phyloP scores from a whole-genome alignment of 2,329 filamentous ascomycete species.

The Stachybotrys chartarum region DNA sequence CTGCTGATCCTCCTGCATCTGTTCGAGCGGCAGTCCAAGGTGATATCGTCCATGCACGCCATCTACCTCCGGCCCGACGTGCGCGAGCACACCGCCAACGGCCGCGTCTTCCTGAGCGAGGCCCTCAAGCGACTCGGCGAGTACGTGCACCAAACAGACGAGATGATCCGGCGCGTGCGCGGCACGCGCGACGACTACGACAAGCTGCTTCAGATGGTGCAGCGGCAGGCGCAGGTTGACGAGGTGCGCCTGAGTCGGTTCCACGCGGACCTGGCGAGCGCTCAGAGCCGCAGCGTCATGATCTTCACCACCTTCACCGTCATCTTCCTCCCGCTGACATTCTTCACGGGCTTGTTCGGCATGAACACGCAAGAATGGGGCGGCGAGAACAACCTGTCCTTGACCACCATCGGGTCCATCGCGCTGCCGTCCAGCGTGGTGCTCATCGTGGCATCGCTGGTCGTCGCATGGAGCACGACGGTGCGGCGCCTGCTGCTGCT shows the following conservation, averaged over 20 bases:
- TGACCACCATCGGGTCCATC: slow-evolving; percentile 39
- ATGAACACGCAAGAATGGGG: slow-evolving; percentile 60
- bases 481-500: slow-evolving; percentile 25
- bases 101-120: slow-evolving; percentile 43
- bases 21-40: slow-evolving; percentile 48
- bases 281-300: slow-evolving; percentile 56
- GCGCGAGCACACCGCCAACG: slow-evolving; percentile 33
- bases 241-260: slow-evolving; percentile 56
- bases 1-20: slow-evolving; percentile 48
- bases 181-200: slow-evolving; percentile 55
- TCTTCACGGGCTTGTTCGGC: slow-evolving; percentile 59
- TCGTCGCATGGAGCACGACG: slow-evolving; percentile 48
- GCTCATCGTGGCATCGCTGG: slow-evolving; percentile 41
- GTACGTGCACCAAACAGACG: slow-evolving; percentile 44
- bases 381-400: slow-evolving; percentile 33
- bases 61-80: slow-evolving; percentile 35
- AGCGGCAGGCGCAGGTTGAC: slow-evolving; percentile 59
- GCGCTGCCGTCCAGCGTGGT: slow-evolving; percentile 39
- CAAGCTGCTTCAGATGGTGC: slow-evolving; percentile 59
- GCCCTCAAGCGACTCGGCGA: slow-evolving; percentile 46
- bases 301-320: slow-evolving; percentile 59
- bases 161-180: slow-evolving; percentile 53
- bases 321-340: slow-evolving; percentile 56
- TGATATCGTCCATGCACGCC: slow-evolving; percentile 39
- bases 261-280: slow-evolving; percentile 55